Evolutionary conservation across 2,329 filamentous ascomycete genomes (phyloP), one percentile per base, ranked within the genome.

Genomic region (Epicoccum sorghinum): DNA sequence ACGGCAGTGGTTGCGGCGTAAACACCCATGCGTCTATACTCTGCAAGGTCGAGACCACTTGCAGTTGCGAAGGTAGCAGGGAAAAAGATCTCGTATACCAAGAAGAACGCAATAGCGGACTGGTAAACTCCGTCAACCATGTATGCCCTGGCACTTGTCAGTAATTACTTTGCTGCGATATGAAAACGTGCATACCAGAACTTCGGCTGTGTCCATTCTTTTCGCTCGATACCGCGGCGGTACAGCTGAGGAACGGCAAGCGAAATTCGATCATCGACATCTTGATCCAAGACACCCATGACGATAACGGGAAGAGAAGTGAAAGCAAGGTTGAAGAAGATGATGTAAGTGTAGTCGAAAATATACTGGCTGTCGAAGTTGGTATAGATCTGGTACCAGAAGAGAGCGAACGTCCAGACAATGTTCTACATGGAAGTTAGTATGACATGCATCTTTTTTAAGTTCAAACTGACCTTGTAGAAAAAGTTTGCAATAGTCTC

Each of bases 401-500:
- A 97, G 54, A 99, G 89, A 38, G 89, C 85, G 71, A 97, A 93
- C 0, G 91, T 95, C 95, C 95, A 99, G 47, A 98, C 89, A 77
- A 99, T 89, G 80, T 98, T 99, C 89, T 88, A 63, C 18, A 52
- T 36, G 24, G 14, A 41, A 3, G 58, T 75, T 54, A 77, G 72
- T 61, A 64, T 3, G 12, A 3, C 13, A 22, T n/a, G 24, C 6
- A 12, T 4, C 7, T n/a, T 4, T 3, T 14, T 1, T 4, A 9
- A 2, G 12, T 4, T n/a, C 2, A 14, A 25, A 51, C 78, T 69
- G 72, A 86, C 85, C 80, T 99, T 99, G 86, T 98, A 99, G 82
- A 99, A 99, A 83, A 99, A 99, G 75, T 99, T 99, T 74, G 92
- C 91, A 68, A 96, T 97, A 41, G 89, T 90, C 79, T 99, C 95